Percentiles rank a stretch among this genome's conserved stretches.
Evolutionary conservation across 129 eudicot species (phyloP).

Genomic region (Kitagawia praeruptora): DNA sequence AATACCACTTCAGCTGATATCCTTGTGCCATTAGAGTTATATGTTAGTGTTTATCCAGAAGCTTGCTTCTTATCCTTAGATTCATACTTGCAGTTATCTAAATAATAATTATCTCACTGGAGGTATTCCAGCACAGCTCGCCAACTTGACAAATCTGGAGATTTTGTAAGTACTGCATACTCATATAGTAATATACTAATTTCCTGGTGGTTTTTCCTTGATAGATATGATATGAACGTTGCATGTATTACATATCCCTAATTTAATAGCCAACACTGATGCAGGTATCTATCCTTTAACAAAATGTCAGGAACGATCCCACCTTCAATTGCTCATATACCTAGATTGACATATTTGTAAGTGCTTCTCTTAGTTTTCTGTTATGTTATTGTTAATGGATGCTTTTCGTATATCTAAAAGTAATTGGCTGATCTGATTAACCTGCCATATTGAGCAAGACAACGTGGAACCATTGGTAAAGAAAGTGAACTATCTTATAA

Average conservation of each 20-base stretch:
- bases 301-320: constrained; percentile 95
- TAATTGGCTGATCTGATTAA: background rate
- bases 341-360: constrained; percentile 84
- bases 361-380: constrained; percentile 36
- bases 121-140: constrained; percentile 89
- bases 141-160: constrained; percentile 86
- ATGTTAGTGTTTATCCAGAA: constrained; percentile 1
- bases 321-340: constrained; percentile 72
- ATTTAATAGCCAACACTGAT: constrained; percentile 11
- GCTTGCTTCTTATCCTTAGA: constrained; percentile 10
- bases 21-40: constrained; percentile 11
- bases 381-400: background rate
- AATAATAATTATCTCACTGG: constrained; percentile 86
- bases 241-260: background rate
- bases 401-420: background rate
- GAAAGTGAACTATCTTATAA: background rate
- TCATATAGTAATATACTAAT: background rate
- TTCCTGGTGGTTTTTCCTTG: background rate
- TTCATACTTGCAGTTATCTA: constrained; percentile 44
- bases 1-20: background rate
- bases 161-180: constrained; percentile 59
- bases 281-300: constrained; percentile 84
- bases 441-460: background rate
- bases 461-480: background rate
- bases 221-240: background rate